A percentile compares a stretch with the other conserved stretches of the same genome.
phyloP scores from a whole-genome alignment of 2,329 filamentous ascomycete genomes.

The Acrocalymma vagum region DNA sequence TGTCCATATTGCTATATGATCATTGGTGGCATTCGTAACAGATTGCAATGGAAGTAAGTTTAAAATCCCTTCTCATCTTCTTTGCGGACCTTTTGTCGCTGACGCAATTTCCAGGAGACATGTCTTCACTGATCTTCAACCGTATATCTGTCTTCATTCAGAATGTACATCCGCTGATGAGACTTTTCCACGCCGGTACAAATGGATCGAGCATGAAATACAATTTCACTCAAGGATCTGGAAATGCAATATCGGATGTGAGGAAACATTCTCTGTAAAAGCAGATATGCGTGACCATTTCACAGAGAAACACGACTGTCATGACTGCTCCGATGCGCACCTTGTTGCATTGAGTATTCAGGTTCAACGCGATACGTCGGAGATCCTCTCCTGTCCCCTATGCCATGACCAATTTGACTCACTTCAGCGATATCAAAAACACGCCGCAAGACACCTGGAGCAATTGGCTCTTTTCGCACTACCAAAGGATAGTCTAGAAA shows the following conservation, averaged over 20 bases:
- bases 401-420: not conserved
- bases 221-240: slow-evolving; percentile 1
- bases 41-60: slow-evolving; percentile 8
- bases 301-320: not conserved
- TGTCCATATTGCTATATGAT: slow-evolving; percentile 7
- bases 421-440: slow-evolving; percentile 3
- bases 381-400: not conserved
- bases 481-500: slow-evolving; percentile 2
- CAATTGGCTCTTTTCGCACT: slow-evolving; percentile 4
- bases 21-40: slow-evolving; percentile 2
- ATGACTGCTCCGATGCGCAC: not conserved
- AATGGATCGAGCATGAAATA: slow-evolving; percentile 7
- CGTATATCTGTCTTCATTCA: slow-evolving; percentile 6
- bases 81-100: not conserved
- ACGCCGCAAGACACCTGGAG: slow-evolving; percentile 3
- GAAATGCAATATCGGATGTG: slow-evolving; percentile 7
- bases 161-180: slow-evolving; percentile 6
- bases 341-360: not conserved
- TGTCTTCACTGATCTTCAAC: slow-evolving; percentile 9
- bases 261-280: not conserved
- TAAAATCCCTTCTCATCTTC: not conserved
- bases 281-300: slow-evolving; percentile 3
- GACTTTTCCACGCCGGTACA: slow-evolving; percentile 5
- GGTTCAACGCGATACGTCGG: not conserved
- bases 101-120: slow-evolving; percentile 2